phyloP scores from a whole-genome alignment of 208 protist genomes.

The Lotmaria passim region DNA sequence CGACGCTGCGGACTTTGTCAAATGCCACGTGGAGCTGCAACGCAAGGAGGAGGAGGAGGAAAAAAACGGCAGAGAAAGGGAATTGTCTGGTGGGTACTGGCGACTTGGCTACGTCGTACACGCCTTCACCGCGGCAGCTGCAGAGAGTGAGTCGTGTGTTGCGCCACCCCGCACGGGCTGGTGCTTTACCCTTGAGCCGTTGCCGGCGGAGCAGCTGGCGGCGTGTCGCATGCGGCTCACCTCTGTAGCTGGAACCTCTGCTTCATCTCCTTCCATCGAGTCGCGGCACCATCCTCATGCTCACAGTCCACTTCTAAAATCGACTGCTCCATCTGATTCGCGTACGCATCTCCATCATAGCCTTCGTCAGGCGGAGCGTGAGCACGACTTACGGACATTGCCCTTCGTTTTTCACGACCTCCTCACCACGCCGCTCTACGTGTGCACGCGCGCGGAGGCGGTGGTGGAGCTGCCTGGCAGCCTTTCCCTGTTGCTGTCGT shows the following conservation, averaged over 20 bases:
- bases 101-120: constrained; percentile 18
- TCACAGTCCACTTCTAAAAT: too few species aligned
- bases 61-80: too few species aligned
- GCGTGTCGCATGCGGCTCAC: background rate
- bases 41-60: too few species aligned
- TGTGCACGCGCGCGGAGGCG: background rate
- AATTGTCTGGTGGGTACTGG: constrained; percentile 24
- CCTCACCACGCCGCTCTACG: constrained; percentile 32
- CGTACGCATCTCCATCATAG: background rate
- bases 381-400: too few species aligned
- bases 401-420: constrained; percentile 21
- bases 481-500: background rate
- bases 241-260: background rate
- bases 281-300: too few species aligned
- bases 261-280: too few species aligned
- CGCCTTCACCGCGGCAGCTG: background rate
- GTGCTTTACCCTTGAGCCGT: constrained; percentile 34
- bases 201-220: constrained; percentile 24
- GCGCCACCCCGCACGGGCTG: background rate
- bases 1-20: constrained; percentile 11
- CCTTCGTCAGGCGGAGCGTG: background rate
- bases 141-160: background rate
- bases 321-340: too few species aligned
- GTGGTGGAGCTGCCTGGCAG: constrained; percentile 5
- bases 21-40: too few species aligned